These are phyloP conservation scores for Tubosaeta sp. DNA, from an alignment of 768 basidiomycete species.

Conservation along the genomic window DNA sequence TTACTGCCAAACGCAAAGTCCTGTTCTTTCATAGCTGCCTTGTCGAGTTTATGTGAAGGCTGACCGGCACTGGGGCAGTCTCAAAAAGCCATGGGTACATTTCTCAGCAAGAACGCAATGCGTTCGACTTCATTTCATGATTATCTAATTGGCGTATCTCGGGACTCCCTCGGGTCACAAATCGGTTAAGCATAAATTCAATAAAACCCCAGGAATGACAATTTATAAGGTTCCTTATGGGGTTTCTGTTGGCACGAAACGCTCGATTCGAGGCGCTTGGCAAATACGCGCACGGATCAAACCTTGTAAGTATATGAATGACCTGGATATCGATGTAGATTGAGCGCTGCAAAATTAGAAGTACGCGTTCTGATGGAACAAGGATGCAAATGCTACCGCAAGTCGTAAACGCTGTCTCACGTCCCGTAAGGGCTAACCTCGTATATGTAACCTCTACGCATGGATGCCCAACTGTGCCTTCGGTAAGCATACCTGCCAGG, in stretches of 20 bases:
- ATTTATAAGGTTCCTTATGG: neutral
- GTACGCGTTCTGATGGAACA: neutral
- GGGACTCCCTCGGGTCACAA: neutral
- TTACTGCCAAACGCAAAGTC: too few species aligned
- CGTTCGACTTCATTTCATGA: neutral
- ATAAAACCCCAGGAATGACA: neutral
- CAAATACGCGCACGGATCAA: neutral
- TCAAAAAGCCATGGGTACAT: neutral
- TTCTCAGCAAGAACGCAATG: neutral
- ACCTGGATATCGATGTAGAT: neutral
- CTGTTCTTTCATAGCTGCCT: too few species aligned
- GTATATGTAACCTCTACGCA: neutral
- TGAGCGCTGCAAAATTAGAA: neutral
- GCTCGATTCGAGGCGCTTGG: neutral
- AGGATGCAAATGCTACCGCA: neutral
- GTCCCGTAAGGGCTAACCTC: neutral
- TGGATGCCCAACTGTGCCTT: neutral
- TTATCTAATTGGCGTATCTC: neutral
- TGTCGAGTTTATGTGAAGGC: neutral
- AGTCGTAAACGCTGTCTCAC: neutral
- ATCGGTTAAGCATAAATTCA: neutral
- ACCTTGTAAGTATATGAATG: neutral
- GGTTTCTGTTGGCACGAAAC: neutral
- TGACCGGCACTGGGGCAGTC: neutral
- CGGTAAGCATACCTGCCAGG: neutral